Evolutionary conservation across 257 asterid species (phyloP), one percentile per base, ranked within the genome.

Genomic region (Rehmannia glutinosa): DNA sequence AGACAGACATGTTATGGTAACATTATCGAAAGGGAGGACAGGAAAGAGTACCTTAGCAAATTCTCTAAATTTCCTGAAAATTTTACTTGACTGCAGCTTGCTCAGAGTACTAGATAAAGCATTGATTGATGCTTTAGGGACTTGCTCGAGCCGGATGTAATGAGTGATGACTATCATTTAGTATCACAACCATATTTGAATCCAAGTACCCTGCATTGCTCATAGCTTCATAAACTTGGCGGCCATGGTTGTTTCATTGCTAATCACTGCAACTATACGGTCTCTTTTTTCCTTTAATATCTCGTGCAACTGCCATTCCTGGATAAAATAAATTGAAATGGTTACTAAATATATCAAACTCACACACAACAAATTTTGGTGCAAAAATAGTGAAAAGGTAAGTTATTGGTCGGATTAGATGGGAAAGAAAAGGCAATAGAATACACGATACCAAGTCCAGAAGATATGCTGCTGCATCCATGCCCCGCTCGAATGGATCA

Each of bases 241-340:
- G 4, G 97, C 84, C 92, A 84, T 78, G 61, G 85, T 92, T 30
- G 97, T 83, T 77, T 87, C 96, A 27, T 92, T 89, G 83, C 93
- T 92, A 70, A 92, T 92, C 68, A 92, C 96, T 17, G 97, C 72
- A 77, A 92, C 95, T 59, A 92, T 55, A 61, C 96, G 92, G 52
- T 89, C 86, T 75, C 76, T 80, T 69, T n/a, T 81, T 84, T 51
- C 97, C 92, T 82, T 87, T 85, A 46, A 89, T 82, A 82, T 92
- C 97, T 56, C 97, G 86, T 62, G 96, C 98, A 73, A 86, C 90
- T 35, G 97, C 98, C 96, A 92, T 80, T 64, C 98, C 98, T 89
- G 64, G 41, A 59, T 49, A 57, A 61, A 42, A 38, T 53, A 49
- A 46, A 62, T 55, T 50, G 47, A 17, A 57, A 33, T 5, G 4